phyloP scores from a whole-genome alignment of 2,329 filamentous ascomycete genomes.

The Aspergillus ruber region DNA sequence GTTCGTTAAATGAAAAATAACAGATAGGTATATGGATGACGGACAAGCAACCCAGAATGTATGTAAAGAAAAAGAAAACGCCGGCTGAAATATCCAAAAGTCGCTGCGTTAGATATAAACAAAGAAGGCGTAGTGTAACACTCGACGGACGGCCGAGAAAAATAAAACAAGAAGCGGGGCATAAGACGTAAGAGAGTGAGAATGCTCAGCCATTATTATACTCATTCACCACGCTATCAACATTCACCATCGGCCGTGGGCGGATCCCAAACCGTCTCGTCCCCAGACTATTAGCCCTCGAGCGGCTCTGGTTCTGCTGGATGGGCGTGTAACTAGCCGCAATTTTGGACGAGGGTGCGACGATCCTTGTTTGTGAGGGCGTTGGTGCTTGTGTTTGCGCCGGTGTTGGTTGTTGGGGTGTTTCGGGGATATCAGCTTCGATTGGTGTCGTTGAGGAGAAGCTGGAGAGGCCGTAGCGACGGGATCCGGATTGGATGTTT shows the following conservation, averaged over 20 bases:
- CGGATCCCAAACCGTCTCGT: slow-evolving; percentile 29
- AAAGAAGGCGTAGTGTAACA: slow-evolving; percentile 7
- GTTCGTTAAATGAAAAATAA: not conserved
- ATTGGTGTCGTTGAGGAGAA: slow-evolving; percentile 8
- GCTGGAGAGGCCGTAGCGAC: slow-evolving; percentile 29
- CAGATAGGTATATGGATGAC: not conserved
- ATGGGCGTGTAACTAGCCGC: slow-evolving; percentile 35
- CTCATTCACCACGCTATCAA: slow-evolving; percentile 19
- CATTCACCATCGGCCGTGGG: slow-evolving; percentile 20
- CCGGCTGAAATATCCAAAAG: slow-evolving; percentile 16
- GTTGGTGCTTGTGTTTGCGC: slow-evolving; percentile 14
- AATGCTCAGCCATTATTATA: slow-evolving; percentile 15
- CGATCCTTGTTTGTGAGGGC: slow-evolving; percentile 25
- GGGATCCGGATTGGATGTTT: slow-evolving; percentile 38
- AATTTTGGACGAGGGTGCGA: slow-evolving; percentile 28
- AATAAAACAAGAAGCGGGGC: not conserved
- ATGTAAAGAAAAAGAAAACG: slow-evolving; percentile 7
- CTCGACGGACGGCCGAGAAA: slow-evolving; percentile 1
- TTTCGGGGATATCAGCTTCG: too few relatives aligned
- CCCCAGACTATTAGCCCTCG: slow-evolving; percentile 32
- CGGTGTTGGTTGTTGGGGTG: slow-evolving; percentile 9
- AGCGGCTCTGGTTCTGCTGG: slow-evolving; percentile 22
- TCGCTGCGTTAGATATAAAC: slow-evolving; percentile 18
- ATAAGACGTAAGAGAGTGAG: slow-evolving; percentile 1
- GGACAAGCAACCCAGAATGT: not conserved